A percentile compares a stretch with the other conserved stretches of the same genome.
phyloP scores from a whole-genome alignment of 768 basidiomycete species.

The Chalciporus chontae region DNA sequence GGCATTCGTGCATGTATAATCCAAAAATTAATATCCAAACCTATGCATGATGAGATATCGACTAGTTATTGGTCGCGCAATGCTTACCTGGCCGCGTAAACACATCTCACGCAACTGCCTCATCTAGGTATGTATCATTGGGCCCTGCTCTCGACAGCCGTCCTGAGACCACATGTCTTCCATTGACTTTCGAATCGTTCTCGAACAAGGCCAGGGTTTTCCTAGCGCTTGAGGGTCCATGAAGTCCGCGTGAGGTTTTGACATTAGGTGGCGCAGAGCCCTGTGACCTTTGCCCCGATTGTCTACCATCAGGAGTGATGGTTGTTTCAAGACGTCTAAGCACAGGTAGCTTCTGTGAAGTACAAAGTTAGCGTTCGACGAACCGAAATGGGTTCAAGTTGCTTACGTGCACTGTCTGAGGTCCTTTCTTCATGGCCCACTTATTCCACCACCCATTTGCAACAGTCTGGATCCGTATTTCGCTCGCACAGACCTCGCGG shows the following conservation, averaged over 20 bases:
- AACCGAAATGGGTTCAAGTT: slow-evolving; percentile 7
- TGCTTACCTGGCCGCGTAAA: slow-evolving; percentile 13
- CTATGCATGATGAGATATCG: slow-evolving; percentile 6
- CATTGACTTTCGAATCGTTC: slow-evolving; percentile 8
- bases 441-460: slow-evolving; percentile 50
- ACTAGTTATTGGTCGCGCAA: slow-evolving; percentile 1
- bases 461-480: slow-evolving; percentile 36
- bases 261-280: slow-evolving; percentile 25
- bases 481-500: slow-evolving; percentile 20
- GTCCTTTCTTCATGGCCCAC: slow-evolving; percentile 39
- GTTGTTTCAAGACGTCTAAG: slow-evolving; percentile 47
- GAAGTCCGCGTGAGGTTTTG: slow-evolving; percentile 17
- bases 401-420: slow-evolving; percentile 17
- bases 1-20: slow-evolving; percentile 12
- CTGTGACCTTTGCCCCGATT: slow-evolving; percentile 27
- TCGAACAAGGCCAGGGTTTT: slow-evolving; percentile 14
- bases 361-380: slow-evolving; percentile 5
- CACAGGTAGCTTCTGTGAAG: slow-evolving; percentile 29
- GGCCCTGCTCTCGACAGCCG: slow-evolving; percentile 2
- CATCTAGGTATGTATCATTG: background rate
- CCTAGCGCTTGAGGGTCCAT: slow-evolving; percentile 17
- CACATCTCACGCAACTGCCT: slow-evolving; percentile 7
- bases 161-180: slow-evolving; percentile 9
- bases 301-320: slow-evolving; percentile 42
- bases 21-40: slow-evolving; percentile 22